These are phyloP conservation scores for Pythium sukuiense DNA, from an alignment of 352 stramenopile species.

Conservation along the genomic window DNA sequence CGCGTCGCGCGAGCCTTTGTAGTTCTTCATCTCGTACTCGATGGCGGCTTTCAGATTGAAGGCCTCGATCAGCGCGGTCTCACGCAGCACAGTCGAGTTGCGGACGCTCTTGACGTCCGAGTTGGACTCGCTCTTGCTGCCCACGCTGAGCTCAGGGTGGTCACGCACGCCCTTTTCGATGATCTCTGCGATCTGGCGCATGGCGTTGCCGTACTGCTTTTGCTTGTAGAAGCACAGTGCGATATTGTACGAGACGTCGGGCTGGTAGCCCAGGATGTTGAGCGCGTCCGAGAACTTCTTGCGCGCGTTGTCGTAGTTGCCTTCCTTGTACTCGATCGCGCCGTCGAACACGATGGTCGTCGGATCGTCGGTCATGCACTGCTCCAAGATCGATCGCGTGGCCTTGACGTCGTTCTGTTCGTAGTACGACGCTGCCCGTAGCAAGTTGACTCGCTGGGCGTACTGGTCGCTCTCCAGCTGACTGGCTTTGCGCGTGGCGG, in stretches of 20 bases:
- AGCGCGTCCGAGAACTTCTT: slow-evolving; percentile 92
- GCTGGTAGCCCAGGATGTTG: slow-evolving; percentile 92
- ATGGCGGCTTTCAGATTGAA: slow-evolving; percentile 97
- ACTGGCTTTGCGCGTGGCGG: slow-evolving; percentile 74
- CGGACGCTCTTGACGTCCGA: slow-evolving; percentile 87
- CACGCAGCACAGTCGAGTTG: slow-evolving; percentile 90
- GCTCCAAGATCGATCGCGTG: slow-evolving; percentile 90
- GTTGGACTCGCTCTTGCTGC: slow-evolving; percentile 90
- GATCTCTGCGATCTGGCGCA: slow-evolving; percentile 93
- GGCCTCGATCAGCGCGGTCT: slow-evolving; percentile 92
- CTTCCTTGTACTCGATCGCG: slow-evolving; percentile 85
- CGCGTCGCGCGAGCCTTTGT: slow-evolving; percentile 81
- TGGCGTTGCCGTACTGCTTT: slow-evolving; percentile 91
- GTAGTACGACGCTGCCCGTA: slow-evolving; percentile 94
- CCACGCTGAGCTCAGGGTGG: slow-evolving; percentile 92
- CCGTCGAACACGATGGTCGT: slow-evolving; percentile 88
- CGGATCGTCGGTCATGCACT: slow-evolving; percentile 92
- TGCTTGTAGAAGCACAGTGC: slow-evolving; percentile 94
- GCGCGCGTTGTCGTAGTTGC: slow-evolving; percentile 87
- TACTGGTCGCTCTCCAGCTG: slow-evolving; percentile 88
- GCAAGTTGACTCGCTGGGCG: slow-evolving; percentile 77
- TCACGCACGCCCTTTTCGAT: slow-evolving; percentile 92
- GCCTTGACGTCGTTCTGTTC: slow-evolving; percentile 94
- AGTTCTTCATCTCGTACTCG: slow-evolving; percentile 94
- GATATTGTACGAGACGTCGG: slow-evolving; percentile 95